phyloP scores from a whole-genome alignment of 345 rosid genomes.

The thale cress (Arabidopsis thaliana) region TAIR10.1 NC_003070.9:24142501-24143000 shows the following conservation, averaged over 20 bases:
- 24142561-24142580: not conserved
- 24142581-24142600: constrained; percentile 15
- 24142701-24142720: constrained; percentile 1
- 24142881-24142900: not conserved
- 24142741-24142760: constrained; percentile 94
- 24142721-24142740: constrained; percentile 63
- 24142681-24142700: not conserved
- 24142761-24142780: constrained; percentile 85
- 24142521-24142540: constrained; percentile 3
- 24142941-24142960: not conserved
- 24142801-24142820: constrained; percentile 70
- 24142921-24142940: constrained; percentile 8
- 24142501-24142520: not conserved
- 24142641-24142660: not conserved
- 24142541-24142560: constrained; percentile 5
- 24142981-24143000: not conserved
- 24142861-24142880: not conserved
- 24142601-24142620: not conserved
- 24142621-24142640: not conserved
- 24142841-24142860: constrained; percentile 16
- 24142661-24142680: not conserved
- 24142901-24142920: not conserved
- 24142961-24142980: constrained; percentile 30
- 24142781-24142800: constrained; percentile 82
- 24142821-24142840: constrained; percentile 16